Evolutionary conservation across 257 asterid genomes (phyloP), one percentile per base, ranked within the genome.

Genomic region (Voacanga thouarsii): DNA sequence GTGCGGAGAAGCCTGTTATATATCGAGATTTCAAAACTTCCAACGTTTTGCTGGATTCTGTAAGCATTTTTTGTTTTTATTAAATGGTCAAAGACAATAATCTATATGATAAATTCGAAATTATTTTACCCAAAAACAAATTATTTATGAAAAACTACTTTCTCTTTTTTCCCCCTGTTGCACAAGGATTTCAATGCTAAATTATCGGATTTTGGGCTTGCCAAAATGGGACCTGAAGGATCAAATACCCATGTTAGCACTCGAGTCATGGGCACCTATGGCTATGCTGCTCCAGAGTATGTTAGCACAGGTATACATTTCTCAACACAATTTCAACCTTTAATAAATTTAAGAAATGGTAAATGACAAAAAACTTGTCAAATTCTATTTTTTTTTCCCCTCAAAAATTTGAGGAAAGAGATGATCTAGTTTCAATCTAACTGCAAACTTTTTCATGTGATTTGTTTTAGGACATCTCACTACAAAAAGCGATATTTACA

Each of bases 161-260:
- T n/a, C n/a, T 26, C 4, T 49, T 26, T 75, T 37, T 33, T 53
- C 19, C 18, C 0, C 11, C 23, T 47, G 0, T 76, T 74, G 75
- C 63, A 10, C 9, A 44, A 94, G 98, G 97, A 92, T 28, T 92
- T 92, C 87, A 94, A 91, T 65, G 96, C 97, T 24, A 94, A 94
- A 81, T 74, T 94, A 47, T 94, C 98, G 3, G 97, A 94, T 81
- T 94, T 94, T 30, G 97, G 98, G 47, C 92, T 94, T 0, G 98
- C 98, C 19, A 90, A 82, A 82, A 92, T 94, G 98, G 98, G 98
- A 1, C 98, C 98, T 0, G 97, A 94, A 80, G 97, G 97, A 75
- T 94, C 98, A 66, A 88, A 94, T 75, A 89, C 98, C 3, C 98
- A 94, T 59, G 98, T 94, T 9, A 92, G 96, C 3, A 94, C 98